These are phyloP conservation scores for Teunomyces atbi DNA, from an alignment of 805 yeast genomes.

Conservation along the genomic window DNA sequence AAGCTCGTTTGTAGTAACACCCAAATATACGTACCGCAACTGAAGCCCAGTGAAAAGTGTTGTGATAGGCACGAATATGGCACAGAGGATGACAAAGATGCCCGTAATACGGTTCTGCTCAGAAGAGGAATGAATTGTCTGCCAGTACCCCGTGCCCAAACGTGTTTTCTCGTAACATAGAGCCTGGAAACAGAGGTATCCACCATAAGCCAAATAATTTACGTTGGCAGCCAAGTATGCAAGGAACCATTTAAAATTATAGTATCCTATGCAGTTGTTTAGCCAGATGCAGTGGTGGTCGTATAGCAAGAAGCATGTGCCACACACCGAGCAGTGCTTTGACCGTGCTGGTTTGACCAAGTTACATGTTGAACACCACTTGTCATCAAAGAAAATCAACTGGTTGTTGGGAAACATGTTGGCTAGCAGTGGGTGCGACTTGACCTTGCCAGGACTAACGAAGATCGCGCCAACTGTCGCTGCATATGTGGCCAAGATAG, in stretches of 20 bases:
- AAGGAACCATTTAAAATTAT: slow-evolving; percentile 62
- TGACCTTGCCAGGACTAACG: slow-evolving; percentile 43
- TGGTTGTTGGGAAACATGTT: slow-evolving; percentile 41
- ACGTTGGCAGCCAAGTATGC: slow-evolving; percentile 52
- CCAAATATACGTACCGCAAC: slow-evolving; percentile 51
- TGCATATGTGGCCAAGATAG: slow-evolving; percentile 30
- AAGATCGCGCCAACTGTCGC: slow-evolving; percentile 40
- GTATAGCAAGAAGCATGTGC: slow-evolving; percentile 44
- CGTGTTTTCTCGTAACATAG: slow-evolving; percentile 4
- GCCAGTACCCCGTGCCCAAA: slow-evolving; percentile 15
- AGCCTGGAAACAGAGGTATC: slow-evolving; percentile 15
- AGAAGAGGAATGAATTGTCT: slow-evolving; percentile 15
- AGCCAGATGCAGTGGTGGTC: slow-evolving; percentile 69
- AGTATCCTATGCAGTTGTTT: slow-evolving; percentile 71
- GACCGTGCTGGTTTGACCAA: slow-evolving; percentile 57
- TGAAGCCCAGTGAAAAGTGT: slow-evolving; percentile 32
- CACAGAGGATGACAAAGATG: slow-evolving; percentile 44
- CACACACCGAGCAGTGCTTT: slow-evolving; percentile 64
- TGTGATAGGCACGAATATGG: slow-evolving; percentile 43
- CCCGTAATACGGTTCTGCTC: slow-evolving; percentile 25
- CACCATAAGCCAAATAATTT: slow-evolving; percentile 20
- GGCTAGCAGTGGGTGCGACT: slow-evolving; percentile 6
- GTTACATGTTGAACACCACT: slow-evolving; percentile 48
- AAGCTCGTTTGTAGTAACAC: slow-evolving; percentile 74
- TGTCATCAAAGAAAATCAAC: slow-evolving; percentile 50